Evolutionary conservation across 768 basidiomycete genomes (phyloP).

Genomic region (Termitomyces sp.): DNA sequence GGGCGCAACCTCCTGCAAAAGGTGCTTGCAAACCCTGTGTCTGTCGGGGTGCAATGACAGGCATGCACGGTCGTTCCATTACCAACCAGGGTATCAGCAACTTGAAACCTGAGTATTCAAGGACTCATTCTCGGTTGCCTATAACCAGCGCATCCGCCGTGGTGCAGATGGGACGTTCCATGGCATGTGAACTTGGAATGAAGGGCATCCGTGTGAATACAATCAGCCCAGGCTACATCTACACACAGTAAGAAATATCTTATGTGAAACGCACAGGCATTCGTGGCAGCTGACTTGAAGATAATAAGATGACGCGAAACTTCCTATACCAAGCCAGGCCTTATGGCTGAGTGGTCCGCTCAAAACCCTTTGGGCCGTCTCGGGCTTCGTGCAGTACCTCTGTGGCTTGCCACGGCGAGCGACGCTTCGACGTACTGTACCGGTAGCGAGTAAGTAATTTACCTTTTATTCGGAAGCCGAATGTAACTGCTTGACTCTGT

Average conservation of each 20-base stretch:
- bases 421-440: slow-evolving; percentile 72
- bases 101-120: neutral
- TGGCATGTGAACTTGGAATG: slow-evolving; percentile 72
- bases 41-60: too few relatives aligned
- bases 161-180: slow-evolving; percentile 70
- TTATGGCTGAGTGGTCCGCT: slow-evolving; percentile 49
- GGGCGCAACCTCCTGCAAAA: too few relatives aligned
- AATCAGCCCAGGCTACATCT: slow-evolving; percentile 69
- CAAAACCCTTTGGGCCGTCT: slow-evolving; percentile 63
- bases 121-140: slow-evolving; percentile 37
- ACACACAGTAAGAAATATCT: slow-evolving; percentile 43
- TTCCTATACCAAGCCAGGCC: slow-evolving; percentile 50
- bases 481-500: neutral
- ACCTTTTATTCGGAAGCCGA: neutral
- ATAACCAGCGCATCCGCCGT: slow-evolving; percentile 77
- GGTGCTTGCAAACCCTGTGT: too few relatives aligned
- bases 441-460: slow-evolving; percentile 50
- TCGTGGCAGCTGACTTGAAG: neutral
- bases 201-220: slow-evolving; percentile 65
- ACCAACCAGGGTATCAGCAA: slow-evolving; percentile 46
- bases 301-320: slow-evolving; percentile 51
- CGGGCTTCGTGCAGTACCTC: slow-evolving; percentile 38
- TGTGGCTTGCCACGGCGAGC: slow-evolving; percentile 64
- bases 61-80: too few relatives aligned
- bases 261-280: neutral